Conservation (phyloP, 2,329 filamentous ascomycete species). For the Xylariaceae sp. region DNA sequence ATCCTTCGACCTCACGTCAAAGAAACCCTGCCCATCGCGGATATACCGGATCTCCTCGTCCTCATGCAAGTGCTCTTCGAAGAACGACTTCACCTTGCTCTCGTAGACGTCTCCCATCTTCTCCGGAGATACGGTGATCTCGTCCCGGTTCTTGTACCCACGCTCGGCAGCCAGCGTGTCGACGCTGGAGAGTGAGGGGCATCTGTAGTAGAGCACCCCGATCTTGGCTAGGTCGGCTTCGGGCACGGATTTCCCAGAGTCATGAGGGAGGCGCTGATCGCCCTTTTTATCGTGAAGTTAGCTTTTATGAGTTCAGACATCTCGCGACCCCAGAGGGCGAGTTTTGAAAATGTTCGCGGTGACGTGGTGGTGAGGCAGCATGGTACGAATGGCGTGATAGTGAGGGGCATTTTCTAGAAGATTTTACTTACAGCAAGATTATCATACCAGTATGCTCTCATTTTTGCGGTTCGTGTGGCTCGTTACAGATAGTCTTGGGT, state of each 20-base stretch:
- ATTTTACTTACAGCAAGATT: constrained; percentile 33
- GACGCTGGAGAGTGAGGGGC: constrained; percentile 62
- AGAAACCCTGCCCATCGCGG: constrained; percentile 81
- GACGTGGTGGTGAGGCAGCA: background rate
- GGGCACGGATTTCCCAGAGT: constrained; percentile 70
- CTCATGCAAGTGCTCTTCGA: constrained; percentile 93
- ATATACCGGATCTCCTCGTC: constrained; percentile 98
- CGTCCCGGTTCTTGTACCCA: constrained; percentile 90
- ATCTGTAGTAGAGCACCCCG: constrained; percentile 75
- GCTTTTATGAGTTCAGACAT: background rate
- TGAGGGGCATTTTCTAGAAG: constrained; percentile 4
- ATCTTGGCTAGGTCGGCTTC: constrained; percentile 64
- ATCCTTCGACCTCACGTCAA: constrained; percentile 78
- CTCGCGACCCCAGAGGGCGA: background rate
- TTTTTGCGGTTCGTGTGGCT: constrained; percentile 28
- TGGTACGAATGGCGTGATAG: constrained; percentile 1
- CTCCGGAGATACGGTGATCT: constrained; percentile 81
- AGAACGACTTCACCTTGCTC: constrained; percentile 89
- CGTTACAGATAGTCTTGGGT: background rate
- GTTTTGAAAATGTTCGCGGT: background rate
- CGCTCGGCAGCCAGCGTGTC: constrained; percentile 70
- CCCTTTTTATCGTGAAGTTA: constrained; percentile 51
- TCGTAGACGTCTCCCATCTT: constrained; percentile 87
- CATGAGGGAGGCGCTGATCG: constrained; percentile 88
- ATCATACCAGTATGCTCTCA: constrained; percentile 58